Evolutionary conservation across 441 rosid species (phyloP).

Genomic region (Erodium moschatum): DNA sequence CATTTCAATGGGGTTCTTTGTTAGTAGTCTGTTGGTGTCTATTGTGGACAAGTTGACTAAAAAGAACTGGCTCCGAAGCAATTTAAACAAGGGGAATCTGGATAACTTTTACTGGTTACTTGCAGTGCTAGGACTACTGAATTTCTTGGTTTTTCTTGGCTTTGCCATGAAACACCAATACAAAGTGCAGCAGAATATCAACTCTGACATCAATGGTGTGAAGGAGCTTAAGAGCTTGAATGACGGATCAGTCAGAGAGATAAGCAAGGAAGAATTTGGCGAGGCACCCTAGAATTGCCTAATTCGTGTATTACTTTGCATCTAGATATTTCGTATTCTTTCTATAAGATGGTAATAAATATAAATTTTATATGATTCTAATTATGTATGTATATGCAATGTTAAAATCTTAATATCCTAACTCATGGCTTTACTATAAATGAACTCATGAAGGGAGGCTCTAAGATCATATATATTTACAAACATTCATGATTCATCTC

Average conservation of each 20-base stretch:
- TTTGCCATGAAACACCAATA: slow-evolving; percentile 58
- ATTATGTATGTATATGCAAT: neutral
- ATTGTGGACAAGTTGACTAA: slow-evolving; percentile 44
- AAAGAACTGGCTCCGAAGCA: slow-evolving; percentile 57
- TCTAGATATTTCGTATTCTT: neutral
- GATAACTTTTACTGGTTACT: slow-evolving; percentile 73
- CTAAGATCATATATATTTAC: neutral
- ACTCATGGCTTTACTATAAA: neutral
- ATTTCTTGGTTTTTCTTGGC: slow-evolving; percentile 44
- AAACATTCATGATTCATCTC: neutral
- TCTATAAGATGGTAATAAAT: neutral
- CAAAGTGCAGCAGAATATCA: slow-evolving; percentile 34
- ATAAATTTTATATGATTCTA: neutral
- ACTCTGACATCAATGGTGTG: slow-evolving; percentile 14
- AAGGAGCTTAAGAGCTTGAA: slow-evolving; percentile 27
- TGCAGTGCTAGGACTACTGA: slow-evolving; percentile 47
- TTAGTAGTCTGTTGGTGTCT: slow-evolving; percentile 44
- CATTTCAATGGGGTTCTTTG: slow-evolving; percentile 46
- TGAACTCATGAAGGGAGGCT: neutral
- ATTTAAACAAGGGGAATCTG: slow-evolving; percentile 49
- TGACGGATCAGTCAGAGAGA: slow-evolving; percentile 19
- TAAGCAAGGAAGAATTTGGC: neutral
- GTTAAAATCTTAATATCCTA: neutral
- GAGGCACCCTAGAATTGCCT: neutral
- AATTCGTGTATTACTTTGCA: neutral